Evolutionary conservation across 2,329 filamentous ascomycete species (phyloP).

Genomic region (Colletotrichum lini): DNA sequence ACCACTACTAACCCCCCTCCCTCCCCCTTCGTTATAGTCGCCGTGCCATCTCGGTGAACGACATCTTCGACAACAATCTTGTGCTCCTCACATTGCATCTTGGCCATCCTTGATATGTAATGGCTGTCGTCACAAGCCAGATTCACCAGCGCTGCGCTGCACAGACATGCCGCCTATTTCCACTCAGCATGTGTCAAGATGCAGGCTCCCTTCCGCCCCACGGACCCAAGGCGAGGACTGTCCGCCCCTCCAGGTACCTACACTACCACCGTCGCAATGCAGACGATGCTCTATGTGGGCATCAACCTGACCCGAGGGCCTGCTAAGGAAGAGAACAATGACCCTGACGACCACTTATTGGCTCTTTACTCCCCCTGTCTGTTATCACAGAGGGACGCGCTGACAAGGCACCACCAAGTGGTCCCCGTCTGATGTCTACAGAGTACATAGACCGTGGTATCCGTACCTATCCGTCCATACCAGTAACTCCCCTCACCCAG

Average conservation of each 20-base stretch:
- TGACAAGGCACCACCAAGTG: slow-evolving; percentile 3
- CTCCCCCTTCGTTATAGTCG: neutral
- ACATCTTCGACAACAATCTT: neutral
- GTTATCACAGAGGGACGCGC: neutral
- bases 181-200: neutral
- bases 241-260: too few relatives aligned
- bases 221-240: too few relatives aligned
- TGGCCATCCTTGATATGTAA: neutral
- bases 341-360: slow-evolving; percentile 4
- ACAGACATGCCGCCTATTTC: slow-evolving; percentile 2
- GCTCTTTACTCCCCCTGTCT: neutral
- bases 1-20: neutral
- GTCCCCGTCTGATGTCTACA: slow-evolving; percentile 10
- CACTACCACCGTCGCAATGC: slow-evolving; percentile 15
- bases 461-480: neutral
- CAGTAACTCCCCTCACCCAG: neutral
- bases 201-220: slow-evolving; percentile 13
- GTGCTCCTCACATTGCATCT: neutral
- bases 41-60: slow-evolving; percentile 8
- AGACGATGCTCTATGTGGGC: neutral
- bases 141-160: neutral
- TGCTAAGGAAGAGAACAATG: neutral
- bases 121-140: neutral
- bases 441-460: neutral
- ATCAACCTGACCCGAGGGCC: neutral